Evolutionary conservation across 116 monocot species (phyloP), one percentile per base, ranked within the genome.

Genomic region (Phalaenopsis hybrid): DNA sequence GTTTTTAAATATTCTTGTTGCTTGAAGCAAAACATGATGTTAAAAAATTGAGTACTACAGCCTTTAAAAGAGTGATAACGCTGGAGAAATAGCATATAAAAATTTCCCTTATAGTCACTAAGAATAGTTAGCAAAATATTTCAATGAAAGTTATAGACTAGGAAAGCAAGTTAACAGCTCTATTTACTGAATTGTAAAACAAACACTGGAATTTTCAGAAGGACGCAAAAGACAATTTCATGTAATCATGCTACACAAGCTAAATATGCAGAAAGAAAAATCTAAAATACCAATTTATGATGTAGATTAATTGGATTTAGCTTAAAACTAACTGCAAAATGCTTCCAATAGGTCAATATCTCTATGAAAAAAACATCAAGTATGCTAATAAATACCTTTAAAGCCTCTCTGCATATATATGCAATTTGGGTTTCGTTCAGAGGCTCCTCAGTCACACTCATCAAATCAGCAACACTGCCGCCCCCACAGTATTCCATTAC

Each of bases 401-500:
- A 85, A 81, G 99, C 89, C 89, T 99, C 99, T 81, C 95, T 87
- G 61, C 99, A 99, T 67, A 95, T 95, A 67, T 95, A 99, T 65
- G 99, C 99, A 72, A 99, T 99, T 84, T 99, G 99, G 63, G 90
- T 86, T 86, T 99, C 99, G 23, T 87, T 92, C 74, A 95, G 81
- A 57, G 94, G 83, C 77, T 99, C 99, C 65, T 95, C 99, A 58
- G 89, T 99, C 34, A 88, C 83, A 84, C 80, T 89, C 91, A 99
- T 99, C 87, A 99, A 86, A 78, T 99, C 99, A 85, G 99, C 92
- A 85, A 95, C 94, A 81, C 99, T 99, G 79, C 99, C 99, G 44
- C 99, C 95, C 78, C 99, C 99, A 81, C 99, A 99, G 79, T 99
- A 99, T 80, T 99, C 99, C 99, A 99, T 99, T 73, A 99, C 90